Percentiles rank a stretch among this genome's conserved stretches.
Evolutionary conservation across 1,284 basidiomycete genomes (phyloP).

Genomic region (Fomitopsis pinicola): DNA sequence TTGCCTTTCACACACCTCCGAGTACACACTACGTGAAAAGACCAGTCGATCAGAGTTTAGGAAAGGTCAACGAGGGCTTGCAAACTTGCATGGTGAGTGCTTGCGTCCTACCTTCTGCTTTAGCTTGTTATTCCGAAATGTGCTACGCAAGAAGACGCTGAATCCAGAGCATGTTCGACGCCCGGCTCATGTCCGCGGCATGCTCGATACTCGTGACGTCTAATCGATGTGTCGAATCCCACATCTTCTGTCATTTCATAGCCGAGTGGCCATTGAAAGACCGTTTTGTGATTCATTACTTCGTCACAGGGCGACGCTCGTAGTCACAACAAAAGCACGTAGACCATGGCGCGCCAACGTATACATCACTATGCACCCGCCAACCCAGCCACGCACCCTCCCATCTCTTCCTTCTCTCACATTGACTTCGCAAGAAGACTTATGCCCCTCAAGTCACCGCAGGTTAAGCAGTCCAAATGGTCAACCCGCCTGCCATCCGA

Average conservation of each 20-base stretch:
- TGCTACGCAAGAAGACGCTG: too few species aligned
- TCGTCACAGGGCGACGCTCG: not conserved
- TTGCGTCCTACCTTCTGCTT: not conserved
- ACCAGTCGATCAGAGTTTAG: not conserved
- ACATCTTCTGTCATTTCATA: not conserved
- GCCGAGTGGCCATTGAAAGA: not conserved
- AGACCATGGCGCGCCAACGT: not conserved
- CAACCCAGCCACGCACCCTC: not conserved
- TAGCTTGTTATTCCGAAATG: too few species aligned
- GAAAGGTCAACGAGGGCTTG: not conserved
- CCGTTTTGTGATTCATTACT: not conserved
- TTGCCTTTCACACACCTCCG: too few species aligned
- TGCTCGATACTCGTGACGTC: not conserved
- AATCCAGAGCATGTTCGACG: too few species aligned
- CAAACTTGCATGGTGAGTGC: not conserved
- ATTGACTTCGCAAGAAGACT: not conserved
- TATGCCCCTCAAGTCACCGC: not conserved
- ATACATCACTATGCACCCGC: not conserved
- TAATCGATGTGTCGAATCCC: not conserved
- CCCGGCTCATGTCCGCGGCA: not conserved
- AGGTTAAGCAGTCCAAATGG: not conserved
- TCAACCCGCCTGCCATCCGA: slow-evolving; percentile 2
- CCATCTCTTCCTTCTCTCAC: not conserved
- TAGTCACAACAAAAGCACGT: not conserved
- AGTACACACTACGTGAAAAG: too few species aligned